A percentile compares a stretch with the other conserved stretches of the same genome.
Conservation (phyloP, 164 flowering plant species). For the Saururus chinensis region DNA sequence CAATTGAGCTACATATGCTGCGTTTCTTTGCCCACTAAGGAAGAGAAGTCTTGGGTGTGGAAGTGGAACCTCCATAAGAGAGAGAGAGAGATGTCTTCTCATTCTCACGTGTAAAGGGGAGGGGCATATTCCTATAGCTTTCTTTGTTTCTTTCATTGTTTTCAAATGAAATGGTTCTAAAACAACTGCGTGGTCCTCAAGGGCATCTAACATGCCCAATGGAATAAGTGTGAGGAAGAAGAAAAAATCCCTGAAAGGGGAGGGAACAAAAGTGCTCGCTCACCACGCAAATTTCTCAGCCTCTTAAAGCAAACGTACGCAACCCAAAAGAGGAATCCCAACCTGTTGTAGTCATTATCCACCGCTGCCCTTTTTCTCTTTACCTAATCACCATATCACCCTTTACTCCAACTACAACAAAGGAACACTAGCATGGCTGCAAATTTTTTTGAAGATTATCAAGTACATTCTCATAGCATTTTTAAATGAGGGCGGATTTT, state of each 20-base stretch:
- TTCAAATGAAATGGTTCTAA: neutral
- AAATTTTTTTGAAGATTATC: no score
- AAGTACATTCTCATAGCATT: no score
- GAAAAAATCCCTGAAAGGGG: neutral
- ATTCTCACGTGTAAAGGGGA: neutral
- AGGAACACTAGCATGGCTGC: neutral
- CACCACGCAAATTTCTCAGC: slow-evolving; percentile 3
- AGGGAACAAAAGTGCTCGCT: neutral
- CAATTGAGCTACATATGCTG: no score
- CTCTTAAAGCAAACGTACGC: slow-evolving; percentile 38
- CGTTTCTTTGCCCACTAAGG: no score
- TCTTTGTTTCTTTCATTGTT: neutral
- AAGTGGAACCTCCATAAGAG: no score
- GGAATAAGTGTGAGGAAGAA: neutral
- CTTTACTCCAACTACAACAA: neutral
- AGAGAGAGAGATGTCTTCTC: no score
- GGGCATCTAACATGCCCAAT: slow-evolving; percentile 5
- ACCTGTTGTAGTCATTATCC: slow-evolving; percentile 3
- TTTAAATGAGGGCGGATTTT: no score
- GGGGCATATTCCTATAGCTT: neutral
- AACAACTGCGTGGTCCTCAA: slow-evolving; percentile 9
- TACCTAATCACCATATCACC: slow-evolving; percentile 1
- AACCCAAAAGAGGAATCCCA: slow-evolving; percentile 49
- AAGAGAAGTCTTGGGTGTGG: no score
- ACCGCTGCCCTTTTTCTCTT: slow-evolving; percentile 1